Percentiles rank a stretch among this genome's conserved stretches.
These are phyloP conservation scores for Trypanosoma congolense DNA, from an alignment of 208 protist species.

Conservation along the genomic window DNA sequence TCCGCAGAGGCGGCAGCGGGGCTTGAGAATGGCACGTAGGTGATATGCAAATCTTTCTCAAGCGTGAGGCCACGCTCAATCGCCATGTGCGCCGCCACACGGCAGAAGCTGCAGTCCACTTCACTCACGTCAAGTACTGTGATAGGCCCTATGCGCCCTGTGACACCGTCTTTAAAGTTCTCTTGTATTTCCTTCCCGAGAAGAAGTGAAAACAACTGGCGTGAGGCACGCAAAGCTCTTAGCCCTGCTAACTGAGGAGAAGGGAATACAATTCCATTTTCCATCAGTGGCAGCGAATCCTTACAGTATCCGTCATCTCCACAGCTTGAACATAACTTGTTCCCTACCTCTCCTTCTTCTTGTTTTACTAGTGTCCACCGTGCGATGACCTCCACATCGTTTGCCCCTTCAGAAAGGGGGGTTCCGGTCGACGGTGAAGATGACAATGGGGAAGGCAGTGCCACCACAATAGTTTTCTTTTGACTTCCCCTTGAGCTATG, in stretches of 20 bases:
- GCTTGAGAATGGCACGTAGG: constrained; percentile 48
- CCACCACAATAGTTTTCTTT: neutral
- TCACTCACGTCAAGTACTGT: constrained; percentile 62
- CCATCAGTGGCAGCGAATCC: constrained; percentile 30
- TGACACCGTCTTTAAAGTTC: neutral
- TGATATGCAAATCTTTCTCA: constrained; percentile 47
- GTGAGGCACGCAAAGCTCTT: constrained; percentile 54
- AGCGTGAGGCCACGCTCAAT: constrained; percentile 49
- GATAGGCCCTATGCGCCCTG: constrained; percentile 17
- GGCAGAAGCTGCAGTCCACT: constrained; percentile 65
- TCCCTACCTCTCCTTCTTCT: constrained; percentile 1
- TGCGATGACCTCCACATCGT: neutral
- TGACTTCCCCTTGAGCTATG: neutral
- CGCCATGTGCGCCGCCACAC: constrained; percentile 47
- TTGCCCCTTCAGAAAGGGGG: neutral
- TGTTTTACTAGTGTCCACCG: neutral
- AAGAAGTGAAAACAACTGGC: constrained; percentile 54
- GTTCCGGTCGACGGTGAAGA: neutral
- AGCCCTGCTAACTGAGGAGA: constrained; percentile 38
- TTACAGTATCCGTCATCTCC: neutral
- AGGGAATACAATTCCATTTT: constrained; percentile 65
- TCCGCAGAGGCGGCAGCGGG: constrained; percentile 25
- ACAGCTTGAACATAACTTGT: constrained; percentile 7
- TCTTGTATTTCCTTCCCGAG: constrained; percentile 28
- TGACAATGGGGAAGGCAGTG: neutral